Evolutionary conservation across 805 yeast genomes (phyloP), one percentile per base, ranked within the genome.

Genomic region (Kluyveromyces lactis): DNA sequence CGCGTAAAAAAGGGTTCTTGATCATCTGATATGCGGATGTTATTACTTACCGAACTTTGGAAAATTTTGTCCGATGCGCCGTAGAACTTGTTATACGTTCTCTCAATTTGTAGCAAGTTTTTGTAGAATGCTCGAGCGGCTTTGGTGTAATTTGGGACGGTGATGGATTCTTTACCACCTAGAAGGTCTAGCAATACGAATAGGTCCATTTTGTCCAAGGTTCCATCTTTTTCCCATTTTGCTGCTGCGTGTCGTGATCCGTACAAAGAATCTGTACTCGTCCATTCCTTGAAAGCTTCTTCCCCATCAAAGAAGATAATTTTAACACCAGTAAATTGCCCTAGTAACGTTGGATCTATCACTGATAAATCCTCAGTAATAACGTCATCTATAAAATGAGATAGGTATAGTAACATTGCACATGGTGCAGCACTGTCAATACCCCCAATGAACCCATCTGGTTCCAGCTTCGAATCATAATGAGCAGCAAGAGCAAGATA

Each of bases 291-390:
- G n/a, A 74, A 43, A 0, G 82, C 80, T 49, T 77, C 82, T 49
- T 76, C 81, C 3, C 82, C 82, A 45, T 76, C 82, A 39, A 75
- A 73, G 46, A 76, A 76, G 0, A 76, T 56, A 6, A 75, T 52
- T 46, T 71, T 73, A 3, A 75, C 33, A 0, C 77, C 77, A 47
- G 7, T 40, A 24, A 8, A 19, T 4, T 15, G 40, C 31, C 44
- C 55, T 18, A 40, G 29, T 2, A 47, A 54, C 42, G 9, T 44
- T n/a, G 17, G 46, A 7, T 16, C 40, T 31, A 13, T 42, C 4
- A 54, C 19, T 1, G 39, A 10, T 8, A 15, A 26, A 13, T 45
- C 47, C 6, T 35, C 26, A 2, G 34, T 33, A 18, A 41, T 41
- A 2, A 51, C n/a, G 17, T 36, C 27, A 33, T 55, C 58, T 4